Conservation (phyloP, 169 alveolate species). For the Fabrea salina region DNA sequence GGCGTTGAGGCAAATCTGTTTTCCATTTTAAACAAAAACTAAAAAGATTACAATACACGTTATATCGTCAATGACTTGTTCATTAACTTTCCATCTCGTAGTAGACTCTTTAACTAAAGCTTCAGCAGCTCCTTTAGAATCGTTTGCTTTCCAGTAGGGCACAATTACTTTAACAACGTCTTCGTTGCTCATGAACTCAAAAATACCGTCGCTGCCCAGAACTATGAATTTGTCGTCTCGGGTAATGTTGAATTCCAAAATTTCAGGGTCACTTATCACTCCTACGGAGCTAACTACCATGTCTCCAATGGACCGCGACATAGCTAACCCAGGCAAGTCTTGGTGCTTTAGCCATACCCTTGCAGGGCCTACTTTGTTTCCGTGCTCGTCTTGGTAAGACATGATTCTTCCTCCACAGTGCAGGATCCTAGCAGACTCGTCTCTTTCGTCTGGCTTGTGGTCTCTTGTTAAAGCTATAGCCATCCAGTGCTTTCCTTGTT, state of each 20-base stretch:
- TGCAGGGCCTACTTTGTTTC: constrained; percentile 59
- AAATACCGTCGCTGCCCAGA: constrained; percentile 71
- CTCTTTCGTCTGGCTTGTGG: constrained; percentile 69
- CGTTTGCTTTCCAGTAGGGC: constrained; percentile 49
- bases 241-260: constrained; percentile 40
- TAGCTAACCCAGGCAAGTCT: constrained; percentile 71
- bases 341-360: constrained; percentile 66
- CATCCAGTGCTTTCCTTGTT: constrained; percentile 32
- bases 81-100: constrained; percentile 55
- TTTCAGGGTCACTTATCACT: constrained; percentile 67
- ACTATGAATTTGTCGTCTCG: constrained; percentile 48
- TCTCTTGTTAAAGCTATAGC: constrained; percentile 59
- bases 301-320: constrained; percentile 72
- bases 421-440: constrained; percentile 58
- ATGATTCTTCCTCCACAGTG: constrained; percentile 60
- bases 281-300: constrained; percentile 59
- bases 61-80: constrained; percentile 82
- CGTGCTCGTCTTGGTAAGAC: constrained; percentile 32
- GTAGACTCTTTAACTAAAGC: constrained; percentile 47
- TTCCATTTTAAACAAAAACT: neutral
- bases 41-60: constrained; percentile 73
- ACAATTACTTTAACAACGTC: constrained; percentile 48
- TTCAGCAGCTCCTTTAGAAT: constrained; percentile 66
- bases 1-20: too few species aligned
- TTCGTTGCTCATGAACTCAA: constrained; percentile 53